Conservation (phyloP, 129 eudicot species). For the Kitagawia praeruptora region DNA sequence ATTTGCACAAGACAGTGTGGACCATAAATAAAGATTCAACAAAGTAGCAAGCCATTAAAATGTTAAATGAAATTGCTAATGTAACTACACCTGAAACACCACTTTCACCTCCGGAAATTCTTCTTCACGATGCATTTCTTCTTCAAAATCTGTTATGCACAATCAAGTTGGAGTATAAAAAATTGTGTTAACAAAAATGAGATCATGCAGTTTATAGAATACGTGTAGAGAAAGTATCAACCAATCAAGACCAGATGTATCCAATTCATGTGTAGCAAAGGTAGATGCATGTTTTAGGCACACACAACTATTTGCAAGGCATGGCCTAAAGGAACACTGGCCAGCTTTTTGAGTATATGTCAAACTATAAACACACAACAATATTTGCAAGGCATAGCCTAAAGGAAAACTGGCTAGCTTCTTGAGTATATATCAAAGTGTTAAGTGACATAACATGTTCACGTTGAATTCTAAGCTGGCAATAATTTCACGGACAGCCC, state of each 20-base stretch:
- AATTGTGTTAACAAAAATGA: not conserved
- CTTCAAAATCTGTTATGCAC: constrained; percentile 31
- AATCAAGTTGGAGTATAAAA: constrained; percentile 9
- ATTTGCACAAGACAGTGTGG: not conserved
- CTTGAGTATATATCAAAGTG: not conserved
- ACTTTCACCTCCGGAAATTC: constrained; percentile 85
- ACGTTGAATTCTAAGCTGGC: not conserved
- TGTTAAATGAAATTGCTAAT: constrained; percentile 5
- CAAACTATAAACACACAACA: not conserved
- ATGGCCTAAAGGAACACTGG: not conserved
- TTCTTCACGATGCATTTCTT: constrained; percentile 54
- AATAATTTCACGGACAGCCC: not conserved
- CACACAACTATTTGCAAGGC: not conserved
- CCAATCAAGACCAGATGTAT: not conserved
- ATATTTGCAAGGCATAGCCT: not conserved
- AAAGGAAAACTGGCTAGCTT: not conserved
- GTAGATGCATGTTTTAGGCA: not conserved
- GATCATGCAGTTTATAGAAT: not conserved
- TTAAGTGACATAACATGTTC: not conserved
- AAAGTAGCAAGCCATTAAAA: not conserved
- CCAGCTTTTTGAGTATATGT: not conserved
- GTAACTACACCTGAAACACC: constrained; percentile 52
- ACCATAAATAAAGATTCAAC: not conserved
- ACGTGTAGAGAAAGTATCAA: not conserved
- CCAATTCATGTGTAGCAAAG: not conserved